Evolutionary conservation across 306 rosid genomes (phyloP), one percentile per base, ranked within the genome.

Genomic region (Trifolium pratense): DNA sequence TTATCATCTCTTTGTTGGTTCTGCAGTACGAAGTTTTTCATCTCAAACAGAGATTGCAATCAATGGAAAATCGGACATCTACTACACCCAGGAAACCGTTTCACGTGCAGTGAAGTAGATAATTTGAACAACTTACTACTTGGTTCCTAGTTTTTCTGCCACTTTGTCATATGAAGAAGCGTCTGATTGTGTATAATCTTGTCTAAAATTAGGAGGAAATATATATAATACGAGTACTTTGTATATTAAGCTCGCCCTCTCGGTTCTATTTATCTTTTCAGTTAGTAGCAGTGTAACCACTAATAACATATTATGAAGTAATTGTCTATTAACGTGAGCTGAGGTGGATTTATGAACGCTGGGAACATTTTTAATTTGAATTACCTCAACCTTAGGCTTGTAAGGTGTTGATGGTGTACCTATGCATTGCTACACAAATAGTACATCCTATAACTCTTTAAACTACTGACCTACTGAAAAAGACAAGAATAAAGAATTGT

Each of bases 11-110:
- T 37, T 45, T 61, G 55, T 71, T 70, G 51, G 68, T 3, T 39
- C 25, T 67, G 58, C 85, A 93, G 97, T 96, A 89, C 9, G 98
- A 93, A 79, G 96, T 93, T 53, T 91, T 91, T 73, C 98, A 93
- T 89, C 92, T 93, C 67, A 91, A 93, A 78, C 98, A 93, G 84
- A 86, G 97, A 78, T 75, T 93, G 86, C 97, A 93, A 68, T 89
- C 98, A 0, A 86, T 93, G 86, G 98, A 93, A 82, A 93, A 84
- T 66, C 83, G 98, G 75, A 84, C 96, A 18, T 89, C 96, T 7
- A 90, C 96, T 13, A 93, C 98, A 0, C 98, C 98, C 0, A 85
- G 98, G 84, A 93, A 91, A 74, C 98, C 96, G 8, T 93, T 89
- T 84, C 85, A 93, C 68, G 91, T 85, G 39, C 88, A 86, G 76